Evolutionary conservation across 1,284 basidiomycete species (phyloP), one percentile per base, ranked within the genome.

Genomic region (Anthracocystis setariae): DNA sequence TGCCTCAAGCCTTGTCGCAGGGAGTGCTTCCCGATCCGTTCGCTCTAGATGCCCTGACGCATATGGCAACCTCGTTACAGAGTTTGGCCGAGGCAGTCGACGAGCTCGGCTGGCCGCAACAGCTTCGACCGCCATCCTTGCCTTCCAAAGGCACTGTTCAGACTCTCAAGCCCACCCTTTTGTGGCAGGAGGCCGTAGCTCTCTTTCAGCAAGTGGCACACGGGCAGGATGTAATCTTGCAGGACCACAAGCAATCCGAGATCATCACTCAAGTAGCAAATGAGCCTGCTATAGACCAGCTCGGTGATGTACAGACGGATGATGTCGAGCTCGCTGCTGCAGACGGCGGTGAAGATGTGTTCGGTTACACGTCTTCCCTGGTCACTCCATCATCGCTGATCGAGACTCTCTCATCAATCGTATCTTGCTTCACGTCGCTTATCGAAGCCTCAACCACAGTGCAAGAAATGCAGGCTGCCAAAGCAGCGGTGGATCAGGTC

Each of bases 301-400:
- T 37, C 3, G 37, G 20, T 8, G 47, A 21, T 13, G 20, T 21
- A 45, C 35, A 55, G 12, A 5, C 23, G 20, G 46, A 42, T 15
- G 24, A 54, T 1, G 35, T 27, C 24, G 55, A 54, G 15, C 24
- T 27, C 5, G 40, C 33, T 2, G 18, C 15, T 9, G 32, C 23
- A 0, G 21, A n/a, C 7, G 38, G 21, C 23, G 48, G 43, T 24
- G 49, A 46, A 3, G 60, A 47, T 15, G 46, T 73, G 4, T 73
- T 56, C 40, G 71, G 68, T 7, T 76, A 74, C 37, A 74, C 74
- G 1, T 67, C 74, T 3, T 74, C 72, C 18, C 57, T 76, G 2
- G 67, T 74, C 29, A 76, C 72, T 15, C 63, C 72, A 5, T 46
- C 55, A 23, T 60, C 74, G 33, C 38, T 69, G 17, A 46, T 76